phyloP scores from a whole-genome alignment of 2,329 filamentous ascomycete species.

The Penicillium thymicola region DNA sequence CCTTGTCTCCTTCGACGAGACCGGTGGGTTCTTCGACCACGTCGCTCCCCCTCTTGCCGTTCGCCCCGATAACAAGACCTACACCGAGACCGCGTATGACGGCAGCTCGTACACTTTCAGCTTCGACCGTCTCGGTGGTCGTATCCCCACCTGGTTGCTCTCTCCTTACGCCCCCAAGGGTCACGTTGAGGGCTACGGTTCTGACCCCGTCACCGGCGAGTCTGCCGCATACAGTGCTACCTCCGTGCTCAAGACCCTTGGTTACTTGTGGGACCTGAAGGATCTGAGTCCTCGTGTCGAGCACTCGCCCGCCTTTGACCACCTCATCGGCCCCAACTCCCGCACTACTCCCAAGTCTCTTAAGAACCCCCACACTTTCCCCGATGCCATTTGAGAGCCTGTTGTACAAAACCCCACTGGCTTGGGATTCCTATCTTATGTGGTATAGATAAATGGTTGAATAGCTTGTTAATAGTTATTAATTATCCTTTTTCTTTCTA shows the following conservation, averaged over 20 bases:
- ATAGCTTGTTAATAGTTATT: background rate
- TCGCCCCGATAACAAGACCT: constrained; percentile 34
- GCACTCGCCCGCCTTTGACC: constrained; percentile 32
- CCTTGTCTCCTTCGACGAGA: constrained; percentile 37
- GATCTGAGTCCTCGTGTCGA: constrained; percentile 29
- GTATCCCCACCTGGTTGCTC: constrained; percentile 32
- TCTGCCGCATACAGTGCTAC: constrained; percentile 27
- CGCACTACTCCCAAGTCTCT: constrained; percentile 15
- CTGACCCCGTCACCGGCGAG: constrained; percentile 26
- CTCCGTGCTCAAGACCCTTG: constrained; percentile 32
- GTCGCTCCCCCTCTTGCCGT: constrained; percentile 33
- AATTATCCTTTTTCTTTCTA: background rate
- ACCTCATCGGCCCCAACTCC: constrained; percentile 23
- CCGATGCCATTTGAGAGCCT: constrained; percentile 13
- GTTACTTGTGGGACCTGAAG: constrained; percentile 31
- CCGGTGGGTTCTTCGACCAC: constrained; percentile 39
- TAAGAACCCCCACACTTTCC: constrained; percentile 24
- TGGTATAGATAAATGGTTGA: background rate
- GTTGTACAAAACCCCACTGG: background rate
- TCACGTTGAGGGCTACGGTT: constrained; percentile 29
- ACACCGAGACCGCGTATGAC: constrained; percentile 32
- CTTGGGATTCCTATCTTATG: background rate
- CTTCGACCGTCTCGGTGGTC: constrained; percentile 29
- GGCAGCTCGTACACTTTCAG: constrained; percentile 27
- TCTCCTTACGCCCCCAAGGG: constrained; percentile 28